Evolutionary conservation across 2,329 filamentous ascomycete genomes (phyloP).

Genomic region (Cladophialophora psammophila): DNA sequence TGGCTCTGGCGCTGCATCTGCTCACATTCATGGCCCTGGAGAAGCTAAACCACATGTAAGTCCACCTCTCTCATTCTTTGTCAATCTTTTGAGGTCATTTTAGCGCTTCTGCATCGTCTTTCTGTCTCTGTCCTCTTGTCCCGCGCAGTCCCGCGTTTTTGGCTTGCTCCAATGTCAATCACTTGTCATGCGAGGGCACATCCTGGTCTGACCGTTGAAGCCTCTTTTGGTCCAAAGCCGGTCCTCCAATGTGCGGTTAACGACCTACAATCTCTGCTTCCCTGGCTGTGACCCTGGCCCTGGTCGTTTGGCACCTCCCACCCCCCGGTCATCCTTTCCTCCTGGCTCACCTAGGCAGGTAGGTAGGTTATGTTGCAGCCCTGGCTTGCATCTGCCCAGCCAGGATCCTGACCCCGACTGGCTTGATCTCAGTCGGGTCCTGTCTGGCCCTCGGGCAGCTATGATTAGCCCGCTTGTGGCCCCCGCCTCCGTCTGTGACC

Average conservation of each 20-base stretch:
- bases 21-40: conserved; percentile 5
- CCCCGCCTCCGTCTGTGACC: conserved; percentile 17
- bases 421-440: conserved; percentile 23
- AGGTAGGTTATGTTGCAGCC: neutral
- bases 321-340: conserved; percentile 1
- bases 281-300: conserved; percentile 26
- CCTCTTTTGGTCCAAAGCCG: conserved; percentile 19
- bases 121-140: neutral
- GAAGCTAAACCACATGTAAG: conserved; percentile 32
- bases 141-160: neutral
- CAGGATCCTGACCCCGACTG: conserved; percentile 23
- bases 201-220: conserved; percentile 36
- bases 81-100: neutral
- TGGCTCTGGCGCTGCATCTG: conserved; percentile 10
- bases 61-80: conserved; percentile 3
- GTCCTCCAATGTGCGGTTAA: conserved; percentile 22
- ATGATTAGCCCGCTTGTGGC: conserved; percentile 27
- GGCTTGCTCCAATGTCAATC: conserved; percentile 6
- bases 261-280: conserved; percentile 15
- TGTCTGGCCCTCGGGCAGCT: conserved; percentile 22
- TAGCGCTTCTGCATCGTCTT: neutral
- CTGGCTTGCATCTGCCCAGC: conserved; percentile 16
- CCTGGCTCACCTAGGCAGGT: neutral
- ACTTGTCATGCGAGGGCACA: neutral
- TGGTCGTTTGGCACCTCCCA: conserved; percentile 12